Base-by-base conservation (phyloP, 1,139 yeast species). In the Saccharomyces hybrid region DNA sequence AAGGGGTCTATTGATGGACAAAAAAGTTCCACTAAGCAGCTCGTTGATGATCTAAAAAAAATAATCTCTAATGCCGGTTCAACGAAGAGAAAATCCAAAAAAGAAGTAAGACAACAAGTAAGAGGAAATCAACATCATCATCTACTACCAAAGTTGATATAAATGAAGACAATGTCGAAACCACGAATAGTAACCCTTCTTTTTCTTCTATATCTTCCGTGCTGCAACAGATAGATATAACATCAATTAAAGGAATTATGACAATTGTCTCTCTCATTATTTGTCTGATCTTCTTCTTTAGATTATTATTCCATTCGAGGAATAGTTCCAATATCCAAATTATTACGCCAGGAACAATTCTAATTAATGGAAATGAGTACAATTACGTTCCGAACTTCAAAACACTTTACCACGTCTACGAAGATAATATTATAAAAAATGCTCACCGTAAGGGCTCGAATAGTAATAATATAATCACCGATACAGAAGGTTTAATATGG, bases 1-100 rank as follows among this genome's bases (percentile, higher is more conserved):
- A 90, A 85, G 66, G 97, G 97, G 6, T 82, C 96, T 14, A 81
- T 86, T 54, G 95, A 88, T 54, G 99, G 99, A 0, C 99, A 95
- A 69, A 82, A 81, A 63, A 84, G 83, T 19, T 80, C 87, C 16
- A 79, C 86, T 73, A 80, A 78, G 55, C 73, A 78, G 2, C 66
- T 90, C 67, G 73, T 81, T 5, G 78, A 76, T n/a, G 86, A 83
- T 53, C 62, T 91, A 47, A 81, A 79, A 61, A 75, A 74, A 4
- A 72, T 78, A 14, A 69, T 84, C 26, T 60, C 70, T n/a, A 61
- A 67, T 42, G 61, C 65, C 29, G 61, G 68, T 14, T 61, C 63
- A 47, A 54, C 62, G 24, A 56, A 64, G 26, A 70, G 65, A 55
- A 71, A 64, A 62, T 70, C 70, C 53, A 72, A 71, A 60, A 67